Evolutionary conservation across 2,329 filamentous ascomycete species (phyloP).

Genomic region (Stagonosporopsis chrysanthemi): DNA sequence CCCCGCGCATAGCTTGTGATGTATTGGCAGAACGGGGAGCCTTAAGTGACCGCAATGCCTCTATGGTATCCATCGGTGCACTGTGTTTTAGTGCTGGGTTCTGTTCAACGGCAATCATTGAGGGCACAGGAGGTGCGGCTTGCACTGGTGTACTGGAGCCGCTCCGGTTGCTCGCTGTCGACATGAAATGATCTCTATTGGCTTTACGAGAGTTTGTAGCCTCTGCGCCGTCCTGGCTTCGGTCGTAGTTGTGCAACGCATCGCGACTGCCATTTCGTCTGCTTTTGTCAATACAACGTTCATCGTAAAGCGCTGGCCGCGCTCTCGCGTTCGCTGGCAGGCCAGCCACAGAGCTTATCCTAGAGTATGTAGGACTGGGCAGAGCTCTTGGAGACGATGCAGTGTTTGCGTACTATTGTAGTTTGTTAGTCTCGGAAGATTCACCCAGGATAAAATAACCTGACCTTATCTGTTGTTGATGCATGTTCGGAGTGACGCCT

Average conservation of each 20-base stretch:
- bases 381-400: neutral
- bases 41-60: neutral
- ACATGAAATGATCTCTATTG: conserved; percentile 17
- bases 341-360: conserved; percentile 22
- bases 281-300: conserved; percentile 19
- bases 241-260: neutral
- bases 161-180: conserved; percentile 23
- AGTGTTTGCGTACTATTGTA: conserved; percentile 20
- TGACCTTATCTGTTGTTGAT: conserved; percentile 11
- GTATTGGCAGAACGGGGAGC: neutral
- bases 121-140: conserved; percentile 29
- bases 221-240: neutral
- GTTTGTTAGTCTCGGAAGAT: conserved; percentile 1
- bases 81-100: neutral
- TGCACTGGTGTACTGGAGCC: conserved; percentile 31
- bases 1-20: neutral
- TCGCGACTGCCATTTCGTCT: conserved; percentile 15
- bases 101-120: conserved; percentile 26
- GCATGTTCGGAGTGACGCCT: conserved; percentile 13
- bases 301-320: conserved; percentile 11
- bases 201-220: neutral
- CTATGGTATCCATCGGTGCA: conserved; percentile 1
- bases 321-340: conserved; percentile 7
- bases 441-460: neutral
- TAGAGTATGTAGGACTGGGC: conserved; percentile 14